Evolutionary conservation across 1,284 basidiomycete species (phyloP), one percentile per base, ranked within the genome.

Genomic region (Irpex lacteus): DNA sequence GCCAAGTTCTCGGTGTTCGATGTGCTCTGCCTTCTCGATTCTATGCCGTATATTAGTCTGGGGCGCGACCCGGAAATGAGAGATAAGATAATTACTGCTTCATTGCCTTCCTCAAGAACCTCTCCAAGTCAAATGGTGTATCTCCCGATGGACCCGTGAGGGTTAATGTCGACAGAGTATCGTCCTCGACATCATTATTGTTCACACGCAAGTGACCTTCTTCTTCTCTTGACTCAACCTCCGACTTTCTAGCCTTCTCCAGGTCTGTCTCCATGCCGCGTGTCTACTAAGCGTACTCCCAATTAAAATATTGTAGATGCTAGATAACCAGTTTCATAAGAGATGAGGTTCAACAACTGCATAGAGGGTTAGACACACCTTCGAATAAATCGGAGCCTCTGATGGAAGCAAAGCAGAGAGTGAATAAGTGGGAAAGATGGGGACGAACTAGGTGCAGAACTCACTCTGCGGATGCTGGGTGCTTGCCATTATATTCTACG

Each of bases 1-100:
- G 18, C 85, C 85, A 11, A 86, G 78, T 66, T 82, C 76, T 36
- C 84, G 76, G 5, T 71, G 63, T 64, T 79, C 74, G 58, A 84
- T 79, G 5, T 52, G 21, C 21, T 80, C 72, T 1, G 81, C 75
- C 55, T 80, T 79, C 44, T 82, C 80, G 6, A 77, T 67, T 68
- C 84, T 86, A 32, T 21, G 18, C 15, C 11, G 13, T n/a, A 18
- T n/a, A 21, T 8, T 18, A 52, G 50, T 52, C 18, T n/a, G 6
- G 7, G 11, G 19, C 18, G 7, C 7, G 7, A 21, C 19, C 50
- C 8, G 8, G 50, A 18, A 52, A 52, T n/a, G 2, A 18, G 50
- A 21, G 50, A 21, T 52, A n/a, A 8, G 7, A 19, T 44, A 18
- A 9, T 52, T 52, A 52, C 50, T 52, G 50, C 8, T 8, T n/a